phyloP scores from a whole-genome alignment of 2,329 filamentous ascomycete genomes.

The Xylariaceae sp. region DNA sequence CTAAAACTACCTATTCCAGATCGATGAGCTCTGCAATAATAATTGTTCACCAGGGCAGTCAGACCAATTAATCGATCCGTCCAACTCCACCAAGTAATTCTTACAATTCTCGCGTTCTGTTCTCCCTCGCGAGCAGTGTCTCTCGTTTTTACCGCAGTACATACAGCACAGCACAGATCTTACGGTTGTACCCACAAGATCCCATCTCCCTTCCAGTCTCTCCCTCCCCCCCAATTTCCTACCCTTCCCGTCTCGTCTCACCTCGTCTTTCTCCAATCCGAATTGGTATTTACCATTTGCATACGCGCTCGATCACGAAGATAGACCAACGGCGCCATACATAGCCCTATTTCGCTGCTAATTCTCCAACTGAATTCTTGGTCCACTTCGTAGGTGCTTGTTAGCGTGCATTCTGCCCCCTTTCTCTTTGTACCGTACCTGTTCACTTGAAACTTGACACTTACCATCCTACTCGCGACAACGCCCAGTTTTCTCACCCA shows the following conservation, averaged over 20 bases:
- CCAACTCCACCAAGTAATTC: no score
- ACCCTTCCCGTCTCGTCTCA: constrained; percentile 26
- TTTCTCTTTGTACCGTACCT: constrained; percentile 18
- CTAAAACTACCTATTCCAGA: no score
- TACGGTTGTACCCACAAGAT: no score
- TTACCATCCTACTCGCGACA: constrained; percentile 1
- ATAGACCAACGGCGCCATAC: constrained; percentile 20
- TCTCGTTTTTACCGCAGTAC: no score
- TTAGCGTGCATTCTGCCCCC: constrained; percentile 17
- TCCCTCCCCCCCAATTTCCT: constrained; percentile 8
- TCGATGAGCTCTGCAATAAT: no score
- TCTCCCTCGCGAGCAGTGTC: no score
- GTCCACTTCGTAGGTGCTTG: constrained; percentile 14
- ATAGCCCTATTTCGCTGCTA: constrained; percentile 16
- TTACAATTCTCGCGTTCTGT: no score
- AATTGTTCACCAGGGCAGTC: no score
- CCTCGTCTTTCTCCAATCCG: constrained; percentile 23
- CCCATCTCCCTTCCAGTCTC: constrained; percentile 2
- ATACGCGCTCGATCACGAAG: constrained; percentile 22
- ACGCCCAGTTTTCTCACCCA: background rate
- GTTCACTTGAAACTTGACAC: constrained; percentile 24
- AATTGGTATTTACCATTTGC: constrained; percentile 5
- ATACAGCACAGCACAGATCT: no score
- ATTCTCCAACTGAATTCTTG: constrained; percentile 13
- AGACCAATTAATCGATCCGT: no score